Conservation (phyloP, 2,329 filamentous ascomycete species). For the Microcyclosporella mali region DNA sequence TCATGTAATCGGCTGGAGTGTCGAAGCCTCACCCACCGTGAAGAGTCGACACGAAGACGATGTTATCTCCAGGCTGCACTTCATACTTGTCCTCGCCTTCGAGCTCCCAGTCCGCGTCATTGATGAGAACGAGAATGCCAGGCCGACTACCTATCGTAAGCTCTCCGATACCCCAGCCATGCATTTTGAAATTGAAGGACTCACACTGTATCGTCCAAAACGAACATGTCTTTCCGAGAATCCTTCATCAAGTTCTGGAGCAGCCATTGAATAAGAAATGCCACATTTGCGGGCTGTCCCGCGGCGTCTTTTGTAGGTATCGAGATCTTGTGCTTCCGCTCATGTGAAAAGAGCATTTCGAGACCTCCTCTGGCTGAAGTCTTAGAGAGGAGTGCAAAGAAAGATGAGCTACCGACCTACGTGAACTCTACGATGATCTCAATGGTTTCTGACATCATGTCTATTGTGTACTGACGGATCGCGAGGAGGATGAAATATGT, state of each 20-base stretch:
- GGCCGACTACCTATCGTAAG: conserved; percentile 60
- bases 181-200: conserved; percentile 35
- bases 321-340: conserved; percentile 64
- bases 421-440: conserved; percentile 68
- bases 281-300: conserved; percentile 61
- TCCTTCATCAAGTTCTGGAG: conserved; percentile 81
- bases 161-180: not conserved
- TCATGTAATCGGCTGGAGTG: too few species aligned
- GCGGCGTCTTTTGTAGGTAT: conserved; percentile 59
- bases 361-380: conserved; percentile 63
- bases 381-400: conserved; percentile 7
- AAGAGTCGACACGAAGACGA: conserved; percentile 92
- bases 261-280: conserved; percentile 70
- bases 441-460: conserved; percentile 33
- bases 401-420: conserved; percentile 39
- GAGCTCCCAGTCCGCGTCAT: conserved; percentile 96
- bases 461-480: not conserved
- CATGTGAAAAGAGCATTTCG: conserved; percentile 85
- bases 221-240: conserved; percentile 77
- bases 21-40: conserved; percentile 85
- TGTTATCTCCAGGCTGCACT: conserved; percentile 73
- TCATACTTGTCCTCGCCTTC: conserved; percentile 91
- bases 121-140: conserved; percentile 92
- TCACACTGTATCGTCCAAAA: conserved; percentile 82
- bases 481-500: not conserved